Percentiles rank a stretch among this genome's conserved stretches.
phyloP scores from a whole-genome alignment of 257 asterid species.

The Fraxinus anomala region DNA sequence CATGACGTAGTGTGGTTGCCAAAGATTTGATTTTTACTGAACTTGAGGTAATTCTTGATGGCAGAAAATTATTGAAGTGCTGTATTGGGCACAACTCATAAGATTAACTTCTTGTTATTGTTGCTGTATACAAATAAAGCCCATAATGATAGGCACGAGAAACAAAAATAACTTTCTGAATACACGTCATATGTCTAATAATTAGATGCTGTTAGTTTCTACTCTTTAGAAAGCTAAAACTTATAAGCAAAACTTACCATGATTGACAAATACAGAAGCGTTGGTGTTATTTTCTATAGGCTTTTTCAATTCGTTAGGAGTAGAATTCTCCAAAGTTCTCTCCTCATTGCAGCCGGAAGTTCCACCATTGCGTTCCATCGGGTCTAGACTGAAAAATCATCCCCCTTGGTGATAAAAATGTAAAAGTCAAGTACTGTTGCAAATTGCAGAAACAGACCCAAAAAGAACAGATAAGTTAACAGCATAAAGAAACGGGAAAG shows the following conservation, averaged over 20 bases:
- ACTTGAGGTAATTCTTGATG: background rate
- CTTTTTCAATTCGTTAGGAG: constrained; percentile 42
- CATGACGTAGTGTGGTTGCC: background rate
- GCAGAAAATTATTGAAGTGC: background rate
- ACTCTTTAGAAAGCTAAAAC: background rate
- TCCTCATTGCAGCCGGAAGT: constrained; percentile 49
- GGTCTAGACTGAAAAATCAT: constrained; percentile 47
- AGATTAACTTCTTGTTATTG: background rate
- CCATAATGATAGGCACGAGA: background rate
- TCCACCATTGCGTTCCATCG: constrained; percentile 59
- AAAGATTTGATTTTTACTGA: background rate
- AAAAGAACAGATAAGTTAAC: background rate
- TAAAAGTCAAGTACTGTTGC: constrained; percentile 15
- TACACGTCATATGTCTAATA: background rate
- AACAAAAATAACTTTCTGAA: background rate
- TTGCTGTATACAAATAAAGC: too few relatives aligned
- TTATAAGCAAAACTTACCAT: constrained; percentile 51
- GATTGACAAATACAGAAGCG: constrained; percentile 64
- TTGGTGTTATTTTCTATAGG: constrained; percentile 47
- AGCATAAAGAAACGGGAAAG: background rate
- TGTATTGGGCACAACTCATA: too few relatives aligned
- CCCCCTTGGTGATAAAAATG: constrained; percentile 38
- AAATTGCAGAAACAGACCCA: background rate
- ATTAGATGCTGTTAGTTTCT: background rate
- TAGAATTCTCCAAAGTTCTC: constrained; percentile 48